A percentile compares a stretch with the other conserved stretches of the same genome.
phyloP scores from a whole-genome alignment of 495 filamentous ascomycete genomes.

The Trichoderma parareesei region DNA sequence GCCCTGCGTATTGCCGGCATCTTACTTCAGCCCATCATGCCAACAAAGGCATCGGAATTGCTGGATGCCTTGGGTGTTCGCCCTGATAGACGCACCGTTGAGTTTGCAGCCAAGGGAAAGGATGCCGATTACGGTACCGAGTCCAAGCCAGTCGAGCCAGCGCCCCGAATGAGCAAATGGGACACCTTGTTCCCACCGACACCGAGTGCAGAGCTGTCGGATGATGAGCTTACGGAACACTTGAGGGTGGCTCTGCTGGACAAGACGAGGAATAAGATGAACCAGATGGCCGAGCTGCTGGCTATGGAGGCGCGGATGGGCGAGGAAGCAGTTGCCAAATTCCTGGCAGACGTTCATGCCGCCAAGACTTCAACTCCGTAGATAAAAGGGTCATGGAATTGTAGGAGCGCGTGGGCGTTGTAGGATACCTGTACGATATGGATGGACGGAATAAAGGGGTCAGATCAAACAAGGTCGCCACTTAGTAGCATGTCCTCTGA shows the following conservation, averaged over 20 bases:
- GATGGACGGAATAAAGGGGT: not conserved
- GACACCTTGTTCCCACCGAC: conserved; percentile 29
- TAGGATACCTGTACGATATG: not conserved
- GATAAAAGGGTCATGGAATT: not conserved
- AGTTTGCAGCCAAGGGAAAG: conserved; percentile 44
- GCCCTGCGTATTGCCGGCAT: conserved; percentile 75
- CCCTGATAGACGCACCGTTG: conserved; percentile 47
- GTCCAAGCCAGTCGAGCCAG: not conserved
- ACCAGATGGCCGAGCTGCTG: conserved; percentile 1
- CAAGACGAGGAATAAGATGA: conserved; percentile 3
- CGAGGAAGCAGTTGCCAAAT: not conserved
- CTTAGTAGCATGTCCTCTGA: not conserved
- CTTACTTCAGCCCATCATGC: conserved; percentile 85
- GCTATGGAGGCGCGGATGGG: conserved; percentile 10
- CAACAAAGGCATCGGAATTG: conserved; percentile 62
- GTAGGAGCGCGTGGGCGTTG: not conserved
- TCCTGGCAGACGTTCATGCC: not conserved
- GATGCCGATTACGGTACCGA: conserved; percentile 61
- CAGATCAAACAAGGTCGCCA: not conserved
- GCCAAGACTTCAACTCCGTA: not conserved
- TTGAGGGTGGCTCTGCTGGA: conserved; percentile 6
- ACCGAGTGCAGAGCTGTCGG: conserved; percentile 13
- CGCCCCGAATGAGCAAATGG: conserved; percentile 11
- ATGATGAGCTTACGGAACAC: conserved; percentile 3
- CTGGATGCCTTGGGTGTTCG: conserved; percentile 72